Evolutionary conservation across 176 grass and related monocot genomes (phyloP).

Genomic region (Calamus simplicifolius): DNA sequence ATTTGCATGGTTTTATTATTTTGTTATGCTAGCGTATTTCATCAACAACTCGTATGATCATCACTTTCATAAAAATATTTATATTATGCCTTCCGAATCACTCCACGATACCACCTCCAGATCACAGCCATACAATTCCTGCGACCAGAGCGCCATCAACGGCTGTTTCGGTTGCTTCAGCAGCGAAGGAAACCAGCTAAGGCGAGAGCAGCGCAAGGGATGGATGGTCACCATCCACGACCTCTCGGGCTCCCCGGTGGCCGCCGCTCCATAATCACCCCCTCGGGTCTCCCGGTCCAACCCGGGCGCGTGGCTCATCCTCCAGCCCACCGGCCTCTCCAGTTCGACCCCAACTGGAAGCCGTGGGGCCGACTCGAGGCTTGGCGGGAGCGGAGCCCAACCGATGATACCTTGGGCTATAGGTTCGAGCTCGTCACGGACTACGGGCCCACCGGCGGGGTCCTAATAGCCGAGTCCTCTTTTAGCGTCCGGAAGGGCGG

Average conservation of each 20-base stretch:
- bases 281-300: constrained; percentile 91
- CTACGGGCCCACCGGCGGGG: constrained; percentile 33
- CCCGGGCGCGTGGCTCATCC: constrained; percentile 85
- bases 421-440: constrained; percentile 69
- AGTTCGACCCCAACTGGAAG: constrained; percentile 51
- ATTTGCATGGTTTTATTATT: too few relatives aligned
- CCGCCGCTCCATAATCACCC: constrained; percentile 89
- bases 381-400: constrained; percentile 82
- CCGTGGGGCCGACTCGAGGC: constrained; percentile 88
- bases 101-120: too few relatives aligned
- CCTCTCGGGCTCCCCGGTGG: constrained; percentile 87
- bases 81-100: too few relatives aligned
- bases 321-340: constrained; percentile 50
- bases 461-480: constrained; percentile 56
- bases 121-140: too few relatives aligned
- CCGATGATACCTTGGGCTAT: constrained; percentile 56
- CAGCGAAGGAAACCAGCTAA: too few relatives aligned
- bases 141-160: too few relatives aligned
- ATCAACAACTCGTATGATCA: too few relatives aligned
- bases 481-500: constrained; percentile 68
- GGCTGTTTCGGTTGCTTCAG: too few relatives aligned
- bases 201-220: constrained; percentile 74
- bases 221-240: constrained; percentile 98
- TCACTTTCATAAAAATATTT: too few relatives aligned
- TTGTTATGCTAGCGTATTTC: too few relatives aligned